Base-by-base conservation (phyloP, 2,329 filamentous ascomycete species). In the Xylariaceae sp. region DNA sequence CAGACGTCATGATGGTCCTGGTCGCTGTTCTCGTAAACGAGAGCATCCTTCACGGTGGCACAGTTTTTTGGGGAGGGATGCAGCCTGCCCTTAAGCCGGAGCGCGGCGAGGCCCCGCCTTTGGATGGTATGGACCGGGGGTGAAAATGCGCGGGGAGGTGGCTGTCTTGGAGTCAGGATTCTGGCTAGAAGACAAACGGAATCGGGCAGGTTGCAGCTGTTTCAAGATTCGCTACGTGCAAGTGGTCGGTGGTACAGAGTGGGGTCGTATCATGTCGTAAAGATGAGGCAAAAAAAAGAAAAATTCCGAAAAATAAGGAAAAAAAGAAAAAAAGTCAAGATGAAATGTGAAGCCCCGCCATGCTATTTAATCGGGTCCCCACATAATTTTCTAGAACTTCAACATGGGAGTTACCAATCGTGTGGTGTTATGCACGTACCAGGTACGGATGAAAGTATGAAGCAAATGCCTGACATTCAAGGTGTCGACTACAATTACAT, bases 1-100 rank as follows among this genome's bases (percentile, higher is more conserved):
- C 75, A 57, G 80, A 74, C 69, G 81, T 78, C 84, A 88, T 89
- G 72, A 75, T 78, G 74, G 77, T 74, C 74, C 76, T 77, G 54
- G 80, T 58, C 23, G 23, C 23, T 50, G 55, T 53, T 58, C 62
- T 62, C 23, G 51, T n/a, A 39, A 67, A 6, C 51, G 60, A 65
- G 61, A 62, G 61, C 68, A 71, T 71, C 67, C 54, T 30, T 60
- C 64, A 62, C 47, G 17, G 15, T 49, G 10, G 42, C 42, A n/a
- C 11, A 49, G 45, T 34, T 13, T 23, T 30, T 30, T 30, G 23
- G 23, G 23, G 23, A 5, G 23, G 42, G 23, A n/a, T 39, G 39
- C n/a, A 23, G 23, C 15, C 8, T 49, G 48, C 13, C 10, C 42
- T 58, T 56, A 9, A 15, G 48, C 54, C 2, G 8, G 37, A 56